A percentile compares a stretch with the other conserved stretches of the same genome.
Conservation (phyloP, 768 basidiomycete species). For the Boletus sp. region DNA sequence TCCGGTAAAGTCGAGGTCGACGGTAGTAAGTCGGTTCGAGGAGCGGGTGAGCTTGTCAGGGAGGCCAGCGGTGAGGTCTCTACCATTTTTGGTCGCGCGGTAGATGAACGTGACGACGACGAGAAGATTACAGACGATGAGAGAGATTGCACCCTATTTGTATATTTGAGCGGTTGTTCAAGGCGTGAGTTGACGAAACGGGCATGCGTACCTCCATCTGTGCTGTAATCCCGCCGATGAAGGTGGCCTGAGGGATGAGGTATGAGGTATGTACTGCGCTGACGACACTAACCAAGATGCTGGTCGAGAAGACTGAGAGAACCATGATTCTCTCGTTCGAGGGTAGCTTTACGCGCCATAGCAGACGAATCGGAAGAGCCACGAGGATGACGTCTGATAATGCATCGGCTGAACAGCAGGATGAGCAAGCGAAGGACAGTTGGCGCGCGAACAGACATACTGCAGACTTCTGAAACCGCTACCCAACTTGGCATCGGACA, state of each 20-base stretch:
- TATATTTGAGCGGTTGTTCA: background rate
- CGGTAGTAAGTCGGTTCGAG: conserved; percentile 24
- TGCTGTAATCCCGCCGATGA: conserved; percentile 27
- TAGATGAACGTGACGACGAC: conserved; percentile 38
- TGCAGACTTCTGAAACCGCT: conserved; percentile 50
- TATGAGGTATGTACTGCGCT: conserved; percentile 42
- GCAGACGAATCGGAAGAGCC: conserved; percentile 43
- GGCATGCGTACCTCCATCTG: conserved; percentile 41
- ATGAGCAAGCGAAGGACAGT: background rate
- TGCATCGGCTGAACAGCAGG: conserved; percentile 39
- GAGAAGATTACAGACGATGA: conserved; percentile 43
- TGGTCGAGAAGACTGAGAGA: conserved; percentile 49
- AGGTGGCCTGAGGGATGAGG: conserved; percentile 33
- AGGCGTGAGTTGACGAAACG: background rate
- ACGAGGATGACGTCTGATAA: conserved; percentile 48
- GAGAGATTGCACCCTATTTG: conserved; percentile 34
- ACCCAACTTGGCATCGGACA: conserved; percentile 47
- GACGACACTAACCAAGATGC: conserved; percentile 47
- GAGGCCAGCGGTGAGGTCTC: conserved; percentile 10
- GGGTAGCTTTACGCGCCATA: conserved; percentile 43
- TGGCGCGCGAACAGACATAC: conserved; percentile 33
- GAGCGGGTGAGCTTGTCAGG: background rate
- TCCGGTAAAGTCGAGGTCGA: conserved; percentile 20
- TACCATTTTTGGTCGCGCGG: conserved; percentile 12
- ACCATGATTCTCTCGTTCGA: conserved; percentile 42